These are phyloP conservation scores for Solanum sparsipilum DNA, from an alignment of 257 asterid genomes.

Conservation along the genomic window DNA sequence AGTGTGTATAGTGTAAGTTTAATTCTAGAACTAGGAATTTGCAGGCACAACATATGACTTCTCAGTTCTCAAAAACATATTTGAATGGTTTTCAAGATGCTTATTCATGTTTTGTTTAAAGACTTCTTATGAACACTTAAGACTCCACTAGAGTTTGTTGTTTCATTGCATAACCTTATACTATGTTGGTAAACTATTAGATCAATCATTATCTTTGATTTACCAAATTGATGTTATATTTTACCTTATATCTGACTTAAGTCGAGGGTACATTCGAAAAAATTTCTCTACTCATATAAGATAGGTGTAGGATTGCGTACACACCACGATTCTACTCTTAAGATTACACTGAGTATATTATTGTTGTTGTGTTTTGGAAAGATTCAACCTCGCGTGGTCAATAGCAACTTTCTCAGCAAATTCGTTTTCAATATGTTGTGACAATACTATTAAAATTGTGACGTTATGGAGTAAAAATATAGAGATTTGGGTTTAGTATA, in stretches of 20 bases:
- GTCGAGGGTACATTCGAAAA: fast-evolving
- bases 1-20: too few relatives aligned
- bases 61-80: background rate
- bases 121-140: background rate
- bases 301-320: background rate
- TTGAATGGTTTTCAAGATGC: background rate
- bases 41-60: background rate
- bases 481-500: too few relatives aligned
- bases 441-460: background rate
- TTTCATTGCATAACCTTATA: background rate
- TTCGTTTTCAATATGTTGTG: background rate
- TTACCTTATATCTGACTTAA: background rate
- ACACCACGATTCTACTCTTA: background rate
- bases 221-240: background rate
- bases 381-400: background rate
- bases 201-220: background rate
- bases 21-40: background rate
- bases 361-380: background rate
- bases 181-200: background rate
- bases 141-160: background rate
- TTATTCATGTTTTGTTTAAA: background rate
- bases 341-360: too few relatives aligned
- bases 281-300: too few relatives aligned
- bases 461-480: background rate
- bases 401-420: background rate